A percentile compares a stretch with the other conserved stretches of the same genome.
These are phyloP conservation scores for Linderina pennispora DNA, from an alignment of 192 early-diverging fungal species.

Conservation along the genomic window DNA sequence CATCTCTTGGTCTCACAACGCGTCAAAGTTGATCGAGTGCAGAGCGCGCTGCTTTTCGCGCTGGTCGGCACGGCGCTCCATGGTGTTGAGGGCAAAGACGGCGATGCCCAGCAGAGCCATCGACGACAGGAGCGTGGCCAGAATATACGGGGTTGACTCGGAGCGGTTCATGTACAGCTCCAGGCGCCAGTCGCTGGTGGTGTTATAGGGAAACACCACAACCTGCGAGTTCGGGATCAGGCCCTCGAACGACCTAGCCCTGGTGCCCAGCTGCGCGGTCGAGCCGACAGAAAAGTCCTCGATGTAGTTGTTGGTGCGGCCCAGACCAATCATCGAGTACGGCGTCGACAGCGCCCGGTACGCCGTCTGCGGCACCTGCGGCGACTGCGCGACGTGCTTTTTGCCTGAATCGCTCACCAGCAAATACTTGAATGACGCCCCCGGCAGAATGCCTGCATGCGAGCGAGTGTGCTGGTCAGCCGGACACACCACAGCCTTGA, in stretches of 20 bases:
- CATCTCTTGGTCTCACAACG: conserved; percentile 47
- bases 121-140: conserved; percentile 65
- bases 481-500: conserved; percentile 64
- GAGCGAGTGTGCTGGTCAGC: conserved; percentile 63
- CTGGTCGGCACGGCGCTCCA: conserved; percentile 76
- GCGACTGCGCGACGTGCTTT: conserved; percentile 71
- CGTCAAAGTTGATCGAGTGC: conserved; percentile 91
- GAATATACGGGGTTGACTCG: conserved; percentile 74
- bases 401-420: conserved; percentile 72
- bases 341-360: conserved; percentile 74
- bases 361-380: conserved; percentile 73
- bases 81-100: conserved; percentile 61
- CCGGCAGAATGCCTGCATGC: conserved; percentile 78
- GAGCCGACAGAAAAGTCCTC: conserved; percentile 85
- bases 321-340: conserved; percentile 81
- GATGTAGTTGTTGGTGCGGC: conserved; percentile 93
- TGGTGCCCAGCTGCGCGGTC: conserved; percentile 13
- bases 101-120: conserved; percentile 67
- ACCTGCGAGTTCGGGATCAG: conserved; percentile 93
- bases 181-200: conserved; percentile 59
- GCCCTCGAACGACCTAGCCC: conserved; percentile 55
- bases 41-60: conserved; percentile 69
- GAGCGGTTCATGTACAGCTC: conserved; percentile 88
- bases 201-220: conserved; percentile 65
- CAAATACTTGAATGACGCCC: conserved; percentile 83